phyloP scores from a whole-genome alignment of 257 asterid species.

The Solanum phureja region DNA sequence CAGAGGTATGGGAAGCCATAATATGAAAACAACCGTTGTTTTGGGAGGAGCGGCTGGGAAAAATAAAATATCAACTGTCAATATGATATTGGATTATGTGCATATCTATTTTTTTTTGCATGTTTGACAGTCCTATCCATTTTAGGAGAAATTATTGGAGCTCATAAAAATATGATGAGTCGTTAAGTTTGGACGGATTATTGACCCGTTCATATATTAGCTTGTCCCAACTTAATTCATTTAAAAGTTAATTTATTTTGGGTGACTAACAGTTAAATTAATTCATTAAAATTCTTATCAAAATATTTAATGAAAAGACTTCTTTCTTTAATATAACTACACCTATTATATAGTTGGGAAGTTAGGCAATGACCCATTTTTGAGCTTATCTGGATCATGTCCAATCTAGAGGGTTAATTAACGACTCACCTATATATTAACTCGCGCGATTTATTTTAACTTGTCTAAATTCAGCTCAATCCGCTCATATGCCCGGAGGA shows the following conservation, averaged over 20 bases:
- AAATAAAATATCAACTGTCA: not conserved
- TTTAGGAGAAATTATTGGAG: not conserved
- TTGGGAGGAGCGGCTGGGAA: not conserved
- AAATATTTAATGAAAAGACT: not conserved
- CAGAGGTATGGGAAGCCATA: conserved; percentile 1
- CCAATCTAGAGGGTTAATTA: not conserved
- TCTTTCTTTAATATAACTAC: not conserved
- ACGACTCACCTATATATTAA: not conserved
- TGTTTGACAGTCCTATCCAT: not conserved
- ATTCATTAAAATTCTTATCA: not conserved
- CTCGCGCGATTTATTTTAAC: not conserved
- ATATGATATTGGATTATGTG: not conserved
- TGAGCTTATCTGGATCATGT: not conserved
- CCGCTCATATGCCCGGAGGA: not conserved
- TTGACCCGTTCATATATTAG: not conserved
- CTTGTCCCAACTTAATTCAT: not conserved
- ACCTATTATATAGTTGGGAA: not conserved
- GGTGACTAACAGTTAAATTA: not conserved
- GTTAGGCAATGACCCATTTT: not conserved
- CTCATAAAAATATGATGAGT: not conserved
- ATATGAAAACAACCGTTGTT: not conserved
- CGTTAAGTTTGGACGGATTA: not conserved
- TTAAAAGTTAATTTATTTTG: not conserved
- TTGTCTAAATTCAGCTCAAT: not conserved
- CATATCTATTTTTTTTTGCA: no score